Percentiles rank a stretch among this genome's conserved stretches.
These are phyloP conservation scores for Lactarius tabidus DNA, from an alignment of 768 basidiomycete genomes.

Conservation along the genomic window DNA sequence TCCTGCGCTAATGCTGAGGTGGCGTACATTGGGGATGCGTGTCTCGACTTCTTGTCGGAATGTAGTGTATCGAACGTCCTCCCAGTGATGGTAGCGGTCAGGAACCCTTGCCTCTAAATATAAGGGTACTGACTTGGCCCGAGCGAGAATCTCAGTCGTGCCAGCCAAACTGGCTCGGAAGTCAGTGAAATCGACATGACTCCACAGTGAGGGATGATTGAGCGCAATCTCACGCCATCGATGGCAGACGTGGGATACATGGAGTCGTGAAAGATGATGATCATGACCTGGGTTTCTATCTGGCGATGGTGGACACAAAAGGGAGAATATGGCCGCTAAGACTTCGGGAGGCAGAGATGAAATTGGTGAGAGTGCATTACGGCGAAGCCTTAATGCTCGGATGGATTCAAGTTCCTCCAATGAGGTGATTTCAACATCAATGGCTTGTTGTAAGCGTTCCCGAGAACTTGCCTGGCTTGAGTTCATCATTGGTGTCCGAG, in stretches of 20 bases:
- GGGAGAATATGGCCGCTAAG: background rate
- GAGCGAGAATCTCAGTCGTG: background rate
- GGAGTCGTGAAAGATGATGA: background rate
- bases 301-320: background rate
- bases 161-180: background rate
- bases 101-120: background rate
- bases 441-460: background rate
- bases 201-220: background rate
- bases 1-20: background rate
- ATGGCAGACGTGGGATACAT: background rate
- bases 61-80: background rate
- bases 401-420: too few species aligned
- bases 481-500: background rate
- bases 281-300: background rate
- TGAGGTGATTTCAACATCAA: background rate
- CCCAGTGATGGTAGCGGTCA: background rate
- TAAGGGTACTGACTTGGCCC: background rate
- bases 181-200: background rate
- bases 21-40: background rate
- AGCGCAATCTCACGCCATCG: background rate
- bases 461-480: background rate
- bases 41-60: background rate
- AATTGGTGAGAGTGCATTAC: too few species aligned
- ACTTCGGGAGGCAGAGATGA: background rate
- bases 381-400: too few species aligned